These are phyloP conservation scores for Nemania bipapillata DNA, from an alignment of 2,329 filamentous ascomycete genomes.

Conservation along the genomic window DNA sequence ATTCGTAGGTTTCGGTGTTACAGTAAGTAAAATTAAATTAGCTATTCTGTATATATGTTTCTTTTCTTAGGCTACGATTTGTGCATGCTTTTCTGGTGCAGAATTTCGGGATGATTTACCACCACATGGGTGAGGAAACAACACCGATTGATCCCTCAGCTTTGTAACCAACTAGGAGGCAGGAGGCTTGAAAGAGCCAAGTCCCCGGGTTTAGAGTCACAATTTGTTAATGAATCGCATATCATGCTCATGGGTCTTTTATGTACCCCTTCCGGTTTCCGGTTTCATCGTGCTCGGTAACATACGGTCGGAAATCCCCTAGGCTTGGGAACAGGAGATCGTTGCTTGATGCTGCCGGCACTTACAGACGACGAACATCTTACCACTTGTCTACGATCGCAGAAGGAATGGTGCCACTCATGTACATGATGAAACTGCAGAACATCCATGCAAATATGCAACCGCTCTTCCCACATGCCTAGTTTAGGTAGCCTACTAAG, in stretches of 20 bases:
- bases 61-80: background rate
- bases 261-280: background rate
- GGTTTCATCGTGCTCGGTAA: background rate
- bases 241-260: background rate
- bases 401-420: background rate
- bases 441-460: too few species aligned
- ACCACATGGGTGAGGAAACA: background rate
- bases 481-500: too few species aligned
- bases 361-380: background rate
- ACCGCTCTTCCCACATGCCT: too few species aligned
- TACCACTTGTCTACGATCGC: background rate
- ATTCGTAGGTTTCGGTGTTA: too few species aligned
- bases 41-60: too few species aligned
- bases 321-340: background rate
- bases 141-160: background rate
- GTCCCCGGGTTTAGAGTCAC: background rate
- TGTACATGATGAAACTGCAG: background rate
- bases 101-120: background rate
- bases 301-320: background rate
- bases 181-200: background rate
- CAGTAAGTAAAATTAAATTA: too few species aligned
- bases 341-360: background rate
- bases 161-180: background rate
- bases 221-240: conserved; percentile 12
- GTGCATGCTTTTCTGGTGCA: background rate